Percentiles rank a stretch among this genome's conserved stretches.
These are phyloP conservation scores for Crataegus laevigata DNA, from an alignment of 306 rosid genomes.

Conservation along the genomic window DNA sequence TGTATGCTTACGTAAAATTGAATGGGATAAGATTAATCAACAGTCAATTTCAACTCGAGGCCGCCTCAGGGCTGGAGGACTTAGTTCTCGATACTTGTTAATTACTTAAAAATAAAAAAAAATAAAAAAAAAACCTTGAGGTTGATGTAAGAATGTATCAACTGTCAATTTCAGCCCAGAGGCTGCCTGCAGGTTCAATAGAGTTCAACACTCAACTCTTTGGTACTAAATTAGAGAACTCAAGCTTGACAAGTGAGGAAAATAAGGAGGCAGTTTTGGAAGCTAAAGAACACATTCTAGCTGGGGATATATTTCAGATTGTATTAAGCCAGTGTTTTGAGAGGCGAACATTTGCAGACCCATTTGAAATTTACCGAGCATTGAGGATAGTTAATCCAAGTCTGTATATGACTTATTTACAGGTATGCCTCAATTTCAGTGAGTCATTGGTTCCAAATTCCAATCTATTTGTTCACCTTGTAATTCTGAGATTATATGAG, in stretches of 20 bases:
- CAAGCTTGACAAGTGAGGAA: conserved; percentile 76
- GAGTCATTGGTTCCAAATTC: neutral
- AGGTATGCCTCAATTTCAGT: conserved; percentile 37
- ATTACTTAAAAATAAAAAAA: too few species aligned
- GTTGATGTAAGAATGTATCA: conserved; percentile 12
- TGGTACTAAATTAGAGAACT: conserved; percentile 64
- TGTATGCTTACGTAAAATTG: neutral
- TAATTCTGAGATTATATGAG: conserved; percentile 3
- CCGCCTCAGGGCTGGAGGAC: too few species aligned
- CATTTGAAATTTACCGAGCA: conserved; percentile 94
- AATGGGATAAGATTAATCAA: neutral
- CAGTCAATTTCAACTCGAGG: too few species aligned
- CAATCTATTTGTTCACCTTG: neutral
- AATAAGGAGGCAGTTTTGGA: conserved; percentile 75
- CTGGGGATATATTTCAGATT: conserved; percentile 95
- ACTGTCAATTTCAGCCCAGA: conserved; percentile 69
- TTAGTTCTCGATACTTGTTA: neutral
- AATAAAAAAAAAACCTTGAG: neutral
- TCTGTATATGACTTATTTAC: conserved; percentile 94
- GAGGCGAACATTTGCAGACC: conserved; percentile 94
- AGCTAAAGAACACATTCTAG: conserved; percentile 87
- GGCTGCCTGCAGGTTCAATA: conserved; percentile 86
- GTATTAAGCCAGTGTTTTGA: conserved; percentile 94
- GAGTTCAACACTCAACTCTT: conserved; percentile 48
- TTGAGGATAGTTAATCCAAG: conserved; percentile 92